Evolutionary conservation across 148 eudicot genomes (phyloP).

Genomic region (Chenopodium berlandieri): DNA sequence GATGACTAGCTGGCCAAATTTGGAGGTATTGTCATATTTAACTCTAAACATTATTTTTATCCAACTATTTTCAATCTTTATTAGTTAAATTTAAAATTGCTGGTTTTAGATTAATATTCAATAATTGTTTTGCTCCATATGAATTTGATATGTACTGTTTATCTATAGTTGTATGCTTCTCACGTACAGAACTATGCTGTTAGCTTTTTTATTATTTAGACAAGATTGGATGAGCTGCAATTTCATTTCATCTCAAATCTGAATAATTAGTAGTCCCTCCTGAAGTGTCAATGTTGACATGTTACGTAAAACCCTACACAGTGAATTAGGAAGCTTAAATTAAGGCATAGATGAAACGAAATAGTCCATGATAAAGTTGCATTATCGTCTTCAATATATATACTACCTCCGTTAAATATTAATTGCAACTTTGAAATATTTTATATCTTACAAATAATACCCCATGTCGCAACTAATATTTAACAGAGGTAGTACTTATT

Average conservation of each 20-base stretch:
- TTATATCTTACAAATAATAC: too few species aligned
- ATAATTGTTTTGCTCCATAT: neutral
- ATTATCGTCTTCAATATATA: too few species aligned
- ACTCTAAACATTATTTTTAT: neutral
- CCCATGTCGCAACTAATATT: too few species aligned
- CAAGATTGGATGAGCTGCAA: neutral
- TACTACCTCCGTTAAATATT: too few species aligned
- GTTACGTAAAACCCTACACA: too few species aligned
- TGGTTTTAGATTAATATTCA: neutral
- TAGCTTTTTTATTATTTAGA: neutral
- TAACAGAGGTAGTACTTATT: too few species aligned
- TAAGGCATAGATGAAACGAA: neutral
- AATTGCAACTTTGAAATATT: too few species aligned
- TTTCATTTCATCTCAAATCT: neutral
- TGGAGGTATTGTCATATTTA: slow-evolving; percentile 53
- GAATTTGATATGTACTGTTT: neutral
- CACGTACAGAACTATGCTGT: neutral
- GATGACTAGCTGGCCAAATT: slow-evolving; percentile 84
- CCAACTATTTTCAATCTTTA: neutral
- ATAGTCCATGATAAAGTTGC: too few species aligned
- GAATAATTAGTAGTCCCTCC: neutral
- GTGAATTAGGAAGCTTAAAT: too few species aligned
- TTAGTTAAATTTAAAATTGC: neutral
- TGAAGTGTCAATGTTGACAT: neutral
- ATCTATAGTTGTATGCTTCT: neutral